phyloP scores from a whole-genome alignment of 2,329 filamentous ascomycete genomes.

The Huntiella savannae region DNA sequence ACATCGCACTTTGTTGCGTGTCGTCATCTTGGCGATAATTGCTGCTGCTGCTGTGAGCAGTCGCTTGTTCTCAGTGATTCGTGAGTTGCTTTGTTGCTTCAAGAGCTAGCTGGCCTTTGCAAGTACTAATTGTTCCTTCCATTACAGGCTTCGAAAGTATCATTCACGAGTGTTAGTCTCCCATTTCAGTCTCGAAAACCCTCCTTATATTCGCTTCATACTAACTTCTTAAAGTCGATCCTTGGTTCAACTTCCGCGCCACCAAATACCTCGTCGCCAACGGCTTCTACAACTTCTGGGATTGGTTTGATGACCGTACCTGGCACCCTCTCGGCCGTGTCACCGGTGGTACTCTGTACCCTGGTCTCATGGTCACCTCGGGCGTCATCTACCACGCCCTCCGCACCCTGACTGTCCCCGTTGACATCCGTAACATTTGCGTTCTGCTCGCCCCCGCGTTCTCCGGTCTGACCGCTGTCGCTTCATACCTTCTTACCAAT shows the following conservation, averaged over 20 bases:
- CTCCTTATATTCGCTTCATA: neutral
- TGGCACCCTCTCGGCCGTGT: slow-evolving; percentile 98
- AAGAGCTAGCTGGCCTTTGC: neutral
- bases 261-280: slow-evolving; percentile 94
- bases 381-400: slow-evolving; percentile 91
- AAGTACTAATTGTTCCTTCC: slow-evolving; percentile 17
- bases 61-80: slow-evolving; percentile 94
- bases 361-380: slow-evolving; percentile 96
- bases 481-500: slow-evolving; percentile 84
- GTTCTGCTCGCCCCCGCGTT: slow-evolving; percentile 88
- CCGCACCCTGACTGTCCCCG: slow-evolving; percentile 69
- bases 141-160: slow-evolving; percentile 82
- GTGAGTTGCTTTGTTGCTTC: slow-evolving; percentile 34
- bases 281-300: slow-evolving; percentile 98
- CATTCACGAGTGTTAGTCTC: slow-evolving; percentile 87
- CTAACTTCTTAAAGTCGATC: slow-evolving; percentile 31
- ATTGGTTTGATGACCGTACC: slow-evolving; percentile 99
- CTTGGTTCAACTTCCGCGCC: slow-evolving; percentile 98
- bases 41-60: slow-evolving; percentile 81
- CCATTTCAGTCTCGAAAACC: slow-evolving; percentile 5
- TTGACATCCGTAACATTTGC: slow-evolving; percentile 98
- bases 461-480: slow-evolving; percentile 82
- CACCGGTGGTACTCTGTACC: slow-evolving; percentile 95
- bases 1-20: slow-evolving; percentile 41
- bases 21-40: slow-evolving; percentile 80